These are phyloP conservation scores for Sordariomycetes sp. DNA, from an alignment of 2,329 filamentous ascomycete species.

Conservation along the genomic window DNA sequence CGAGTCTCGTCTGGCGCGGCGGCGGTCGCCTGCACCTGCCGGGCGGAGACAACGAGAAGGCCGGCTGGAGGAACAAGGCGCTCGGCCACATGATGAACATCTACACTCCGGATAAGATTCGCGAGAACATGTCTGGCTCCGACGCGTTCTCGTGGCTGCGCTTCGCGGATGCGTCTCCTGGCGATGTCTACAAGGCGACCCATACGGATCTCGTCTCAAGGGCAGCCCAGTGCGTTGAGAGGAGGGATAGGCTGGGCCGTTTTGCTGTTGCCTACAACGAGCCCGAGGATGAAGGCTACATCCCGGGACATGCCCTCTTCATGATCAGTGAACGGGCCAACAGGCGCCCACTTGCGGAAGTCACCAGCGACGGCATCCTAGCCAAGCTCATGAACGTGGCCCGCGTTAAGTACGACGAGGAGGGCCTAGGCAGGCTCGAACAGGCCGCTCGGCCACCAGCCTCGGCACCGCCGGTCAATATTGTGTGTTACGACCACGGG, in stretches of 20 bases:
- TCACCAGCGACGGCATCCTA: slow-evolving; percentile 61
- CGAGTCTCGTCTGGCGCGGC: slow-evolving; percentile 69
- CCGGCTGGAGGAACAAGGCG: slow-evolving; percentile 70
- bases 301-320: slow-evolving; percentile 66
- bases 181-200: slow-evolving; percentile 58
- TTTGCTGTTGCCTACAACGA: slow-evolving; percentile 62
- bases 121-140: slow-evolving; percentile 43
- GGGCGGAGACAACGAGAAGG: slow-evolving; percentile 57
- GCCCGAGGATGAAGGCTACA: slow-evolving; percentile 44
- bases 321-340: slow-evolving; percentile 63
- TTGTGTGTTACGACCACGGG: slow-evolving; percentile 59
- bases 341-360: slow-evolving; percentile 51
- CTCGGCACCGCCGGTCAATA: slow-evolving; percentile 73
- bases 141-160: slow-evolving; percentile 80
- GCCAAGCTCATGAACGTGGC: slow-evolving; percentile 69
- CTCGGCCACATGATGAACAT: slow-evolving; percentile 79
- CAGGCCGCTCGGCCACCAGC: slow-evolving; percentile 67
- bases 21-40: slow-evolving; percentile 64
- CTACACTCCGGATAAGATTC: slow-evolving; percentile 70
- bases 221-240: slow-evolving; percentile 44
- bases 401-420: slow-evolving; percentile 46
- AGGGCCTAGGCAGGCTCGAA: slow-evolving; percentile 68
- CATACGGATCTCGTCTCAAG: slow-evolving; percentile 62
- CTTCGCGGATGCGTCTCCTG: slow-evolving; percentile 65
- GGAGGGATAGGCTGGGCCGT: slow-evolving; percentile 45